Percentiles rank a stretch among this genome's conserved stretches.
Evolutionary conservation across 2,329 filamentous ascomycete genomes (phyloP).

Genomic region (Pseudovirgaria hyperparasitica): DNA sequence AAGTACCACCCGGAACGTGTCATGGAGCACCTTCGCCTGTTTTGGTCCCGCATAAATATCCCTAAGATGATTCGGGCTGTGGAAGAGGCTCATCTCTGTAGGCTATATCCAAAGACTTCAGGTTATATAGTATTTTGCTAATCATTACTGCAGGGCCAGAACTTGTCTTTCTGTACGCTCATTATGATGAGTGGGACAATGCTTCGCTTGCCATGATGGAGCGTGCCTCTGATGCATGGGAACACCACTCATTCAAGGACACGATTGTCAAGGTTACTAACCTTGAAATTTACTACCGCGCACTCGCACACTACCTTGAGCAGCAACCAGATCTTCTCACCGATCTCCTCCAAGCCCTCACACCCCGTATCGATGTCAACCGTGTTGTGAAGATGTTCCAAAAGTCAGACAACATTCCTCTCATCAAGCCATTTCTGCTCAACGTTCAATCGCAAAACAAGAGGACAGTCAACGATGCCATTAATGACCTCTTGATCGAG

Average conservation of each 20-base stretch:
- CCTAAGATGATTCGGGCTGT: constrained; percentile 90
- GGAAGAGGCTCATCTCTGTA: constrained; percentile 89
- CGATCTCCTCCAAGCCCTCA: constrained; percentile 85
- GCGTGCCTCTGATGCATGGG: constrained; percentile 93
- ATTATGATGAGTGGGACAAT: constrained; percentile 98
- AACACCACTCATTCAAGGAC: constrained; percentile 99
- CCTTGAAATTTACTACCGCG: constrained; percentile 97
- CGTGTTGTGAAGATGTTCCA: constrained; percentile 99
- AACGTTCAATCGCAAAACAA: constrained; percentile 97
- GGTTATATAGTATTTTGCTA: no score
- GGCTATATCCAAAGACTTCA: no score
- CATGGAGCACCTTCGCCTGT: constrained; percentile 97
- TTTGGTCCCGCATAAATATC: constrained; percentile 97
- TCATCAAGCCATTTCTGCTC: constrained; percentile 97
- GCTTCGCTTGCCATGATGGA: constrained; percentile 96
- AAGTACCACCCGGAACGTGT: constrained; percentile 92
- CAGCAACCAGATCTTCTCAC: constrained; percentile 92
- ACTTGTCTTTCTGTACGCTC: constrained; percentile 93
- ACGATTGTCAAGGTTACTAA: constrained; percentile 96
- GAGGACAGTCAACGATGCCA: constrained; percentile 92
- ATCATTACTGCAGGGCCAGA: no score
- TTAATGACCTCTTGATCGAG: constrained; percentile 94
- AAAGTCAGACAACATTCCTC: constrained; percentile 92
- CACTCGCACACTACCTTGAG: constrained; percentile 92
- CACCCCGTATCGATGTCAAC: constrained; percentile 92